These are phyloP conservation scores for Sporothrix phasma DNA, from an alignment of 2,329 filamentous ascomycete genomes.

Conservation along the genomic window DNA sequence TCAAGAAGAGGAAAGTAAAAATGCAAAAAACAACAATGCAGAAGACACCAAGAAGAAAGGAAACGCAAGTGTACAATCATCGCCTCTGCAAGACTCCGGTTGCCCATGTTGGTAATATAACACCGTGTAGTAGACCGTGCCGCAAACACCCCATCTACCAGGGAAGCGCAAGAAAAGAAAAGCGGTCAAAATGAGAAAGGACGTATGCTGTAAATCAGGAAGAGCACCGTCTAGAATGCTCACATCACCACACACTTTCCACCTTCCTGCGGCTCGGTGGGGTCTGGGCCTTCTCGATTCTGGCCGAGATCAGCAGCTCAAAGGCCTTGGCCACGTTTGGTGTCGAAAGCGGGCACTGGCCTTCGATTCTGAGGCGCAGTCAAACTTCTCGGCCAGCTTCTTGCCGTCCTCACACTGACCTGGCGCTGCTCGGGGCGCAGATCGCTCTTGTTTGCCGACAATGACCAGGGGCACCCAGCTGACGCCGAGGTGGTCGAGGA, in stretches of 20 bases:
- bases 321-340: slow-evolving; percentile 90
- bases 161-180: neutral
- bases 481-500: slow-evolving; percentile 88
- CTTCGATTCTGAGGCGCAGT: slow-evolving; percentile 91
- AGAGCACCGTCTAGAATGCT: too few species aligned
- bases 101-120: slow-evolving; percentile 1
- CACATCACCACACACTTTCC: slow-evolving; percentile 85
- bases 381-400: slow-evolving; percentile 73
- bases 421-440: slow-evolving; percentile 87
- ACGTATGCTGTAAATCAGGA: too few species aligned
- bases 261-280: slow-evolving; percentile 68
- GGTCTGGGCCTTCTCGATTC: slow-evolving; percentile 90
- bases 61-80: neutral
- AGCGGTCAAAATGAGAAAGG: neutral
- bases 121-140: neutral
- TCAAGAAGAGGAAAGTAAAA: neutral
- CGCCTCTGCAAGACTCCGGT: neutral
- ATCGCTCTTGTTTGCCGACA: slow-evolving; percentile 95
- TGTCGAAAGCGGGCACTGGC: slow-evolving; percentile 88
- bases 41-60: neutral
- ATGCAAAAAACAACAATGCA: neutral
- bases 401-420: slow-evolving; percentile 75
- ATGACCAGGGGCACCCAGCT: slow-evolving; percentile 89
- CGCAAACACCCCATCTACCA: slow-evolving; percentile 1
- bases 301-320: slow-evolving; percentile 86